phyloP scores from a whole-genome alignment of 2,329 filamentous ascomycete species.

The Fusarium austroafricanum region DNA sequence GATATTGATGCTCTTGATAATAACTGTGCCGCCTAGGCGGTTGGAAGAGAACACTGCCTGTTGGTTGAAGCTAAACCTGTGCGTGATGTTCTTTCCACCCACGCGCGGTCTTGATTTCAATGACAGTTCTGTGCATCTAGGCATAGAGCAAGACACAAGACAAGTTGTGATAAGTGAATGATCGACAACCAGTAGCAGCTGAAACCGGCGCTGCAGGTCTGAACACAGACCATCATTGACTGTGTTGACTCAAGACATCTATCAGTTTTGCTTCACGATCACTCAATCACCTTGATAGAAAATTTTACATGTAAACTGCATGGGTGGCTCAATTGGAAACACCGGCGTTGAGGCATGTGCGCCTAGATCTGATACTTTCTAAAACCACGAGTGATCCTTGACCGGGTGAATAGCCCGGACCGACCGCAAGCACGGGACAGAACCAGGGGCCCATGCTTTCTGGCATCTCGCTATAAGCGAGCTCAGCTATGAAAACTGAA shows the following conservation, averaged over 20 bases:
- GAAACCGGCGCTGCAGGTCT: background rate
- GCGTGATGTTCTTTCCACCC: background rate
- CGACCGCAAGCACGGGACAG: slow-evolving; percentile 27
- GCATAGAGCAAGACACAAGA: background rate
- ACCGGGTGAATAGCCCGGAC: slow-evolving; percentile 39
- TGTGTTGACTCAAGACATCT: background rate
- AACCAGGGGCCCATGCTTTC: slow-evolving; percentile 27
- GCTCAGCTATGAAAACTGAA: slow-evolving; percentile 27
- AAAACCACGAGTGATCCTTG: slow-evolving; percentile 29
- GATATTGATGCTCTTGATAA: background rate
- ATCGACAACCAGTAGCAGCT: slow-evolving; percentile 2
- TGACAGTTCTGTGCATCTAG: background rate
- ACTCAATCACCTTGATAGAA: slow-evolving; percentile 1
- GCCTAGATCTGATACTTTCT: slow-evolving; percentile 30
- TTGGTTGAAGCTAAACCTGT: background rate
- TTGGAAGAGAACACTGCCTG: background rate
- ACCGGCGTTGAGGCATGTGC: slow-evolving; percentile 32
- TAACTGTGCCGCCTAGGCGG: background rate
- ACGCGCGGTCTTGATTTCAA: background rate
- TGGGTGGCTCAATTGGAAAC: slow-evolving; percentile 36
- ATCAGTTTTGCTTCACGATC: slow-evolving; percentile 1
- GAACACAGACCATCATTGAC: slow-evolving; percentile 1
- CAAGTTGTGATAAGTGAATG: background rate
- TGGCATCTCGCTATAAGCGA: slow-evolving; percentile 18
- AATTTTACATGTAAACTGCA: background rate